Evolutionary conservation across 495 filamentous ascomycete genomes (phyloP).

Genomic region (Cryomyces antarcticus): DNA sequence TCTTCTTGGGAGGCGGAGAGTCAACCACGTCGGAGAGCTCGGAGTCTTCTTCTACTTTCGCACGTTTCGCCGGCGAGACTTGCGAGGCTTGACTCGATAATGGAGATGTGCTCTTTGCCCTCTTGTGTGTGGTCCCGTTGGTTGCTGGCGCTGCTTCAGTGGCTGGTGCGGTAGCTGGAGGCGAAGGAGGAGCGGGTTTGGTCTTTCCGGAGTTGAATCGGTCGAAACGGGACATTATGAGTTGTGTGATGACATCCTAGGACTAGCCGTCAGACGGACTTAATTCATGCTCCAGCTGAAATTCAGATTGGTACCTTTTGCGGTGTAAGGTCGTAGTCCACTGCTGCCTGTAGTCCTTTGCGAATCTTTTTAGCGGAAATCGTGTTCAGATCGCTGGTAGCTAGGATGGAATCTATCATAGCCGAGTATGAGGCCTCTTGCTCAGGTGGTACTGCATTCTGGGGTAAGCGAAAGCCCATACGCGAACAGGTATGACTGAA

Average conservation of each 20-base stretch:
- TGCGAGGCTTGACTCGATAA: not conserved
- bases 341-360: constrained; percentile 54
- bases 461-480: too few relatives aligned
- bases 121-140: constrained; percentile 20
- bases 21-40: constrained; percentile 12
- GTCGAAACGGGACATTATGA: constrained; percentile 86
- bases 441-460: too few relatives aligned
- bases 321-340: constrained; percentile 62
- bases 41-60: constrained; percentile 11
- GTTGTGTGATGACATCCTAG: constrained; percentile 56
- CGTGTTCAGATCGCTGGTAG: constrained; percentile 62
- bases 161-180: constrained; percentile 8
- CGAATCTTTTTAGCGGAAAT: constrained; percentile 87
- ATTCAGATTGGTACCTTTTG: constrained; percentile 49
- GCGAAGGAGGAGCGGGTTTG: constrained; percentile 6
- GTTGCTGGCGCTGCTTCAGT: constrained; percentile 20
- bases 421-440: constrained; percentile 39
- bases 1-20: constrained; percentile 26
- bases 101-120: not conserved
- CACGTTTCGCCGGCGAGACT: constrained; percentile 12
- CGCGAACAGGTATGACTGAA: too few relatives aligned
- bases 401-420: constrained; percentile 84
- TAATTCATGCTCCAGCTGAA: constrained; percentile 1
- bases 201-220: constrained; percentile 34
- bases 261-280: not conserved